These are phyloP conservation scores for California macrophylla DNA, from an alignment of 441 rosid genomes.

Conservation along the genomic window DNA sequence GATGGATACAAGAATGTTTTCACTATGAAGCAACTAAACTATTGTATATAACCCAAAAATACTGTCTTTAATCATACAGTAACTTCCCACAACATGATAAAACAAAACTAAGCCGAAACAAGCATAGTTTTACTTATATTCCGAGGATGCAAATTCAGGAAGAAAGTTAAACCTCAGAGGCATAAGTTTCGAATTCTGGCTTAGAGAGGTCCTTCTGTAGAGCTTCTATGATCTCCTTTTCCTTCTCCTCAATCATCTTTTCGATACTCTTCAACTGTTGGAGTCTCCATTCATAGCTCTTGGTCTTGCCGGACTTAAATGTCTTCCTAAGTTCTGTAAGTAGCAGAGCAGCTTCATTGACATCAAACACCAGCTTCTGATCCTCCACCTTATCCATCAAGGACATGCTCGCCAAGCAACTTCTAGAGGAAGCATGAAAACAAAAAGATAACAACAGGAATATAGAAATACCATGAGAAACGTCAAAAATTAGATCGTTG, in stretches of 20 bases:
- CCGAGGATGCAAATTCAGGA: neutral
- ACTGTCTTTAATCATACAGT: neutral
- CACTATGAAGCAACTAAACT: neutral
- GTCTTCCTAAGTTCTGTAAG: conserved; percentile 40
- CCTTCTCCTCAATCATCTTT: conserved; percentile 53
- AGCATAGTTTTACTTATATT: neutral
- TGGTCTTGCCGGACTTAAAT: conserved; percentile 53
- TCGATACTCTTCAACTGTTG: conserved; percentile 43
- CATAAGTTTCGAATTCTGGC: conserved; percentile 53
- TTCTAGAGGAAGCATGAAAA: neutral
- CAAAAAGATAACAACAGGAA: neutral
- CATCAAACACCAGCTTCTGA: conserved; percentile 29
- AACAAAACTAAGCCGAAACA: too few relatives aligned
- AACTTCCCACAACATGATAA: too few relatives aligned
- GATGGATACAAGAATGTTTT: neutral
- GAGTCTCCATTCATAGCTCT: conserved; percentile 64
- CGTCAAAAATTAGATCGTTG: neutral
- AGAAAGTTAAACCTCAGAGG: conserved; percentile 41
- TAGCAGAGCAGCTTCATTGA: conserved; percentile 32
- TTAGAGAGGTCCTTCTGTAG: conserved; percentile 56
- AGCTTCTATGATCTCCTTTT: conserved; percentile 46
- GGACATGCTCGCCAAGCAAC: conserved; percentile 24
- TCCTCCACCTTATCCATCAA: conserved; percentile 20
- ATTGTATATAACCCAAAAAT: neutral
- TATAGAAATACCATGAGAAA: neutral